These are phyloP conservation scores for Vitis rotundifolia DNA, from an alignment of 164 flowering plant species.

Conservation along the genomic window DNA sequence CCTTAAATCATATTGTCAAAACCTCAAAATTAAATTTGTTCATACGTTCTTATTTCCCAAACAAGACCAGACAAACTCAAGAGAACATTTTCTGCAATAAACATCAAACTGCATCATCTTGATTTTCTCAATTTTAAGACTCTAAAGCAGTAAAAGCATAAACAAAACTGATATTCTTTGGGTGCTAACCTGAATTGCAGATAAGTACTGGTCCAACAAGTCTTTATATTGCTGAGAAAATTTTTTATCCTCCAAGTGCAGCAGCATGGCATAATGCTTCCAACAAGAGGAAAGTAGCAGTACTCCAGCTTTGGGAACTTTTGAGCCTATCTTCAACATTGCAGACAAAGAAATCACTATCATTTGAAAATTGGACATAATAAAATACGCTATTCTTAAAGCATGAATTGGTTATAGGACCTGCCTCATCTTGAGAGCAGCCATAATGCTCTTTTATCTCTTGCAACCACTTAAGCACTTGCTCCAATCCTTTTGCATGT, in stretches of 20 bases:
- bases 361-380: slow-evolving; percentile 11
- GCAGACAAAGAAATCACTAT: slow-evolving; percentile 4
- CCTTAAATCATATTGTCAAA: no score
- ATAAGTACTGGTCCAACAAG: slow-evolving; percentile 63
- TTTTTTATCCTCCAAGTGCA: slow-evolving; percentile 60
- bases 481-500: slow-evolving; percentile 71
- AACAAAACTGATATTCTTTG: background rate
- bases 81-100: no score
- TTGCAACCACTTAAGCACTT: slow-evolving; percentile 70
- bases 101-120: no score
- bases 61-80: no score
- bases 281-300: slow-evolving; percentile 77
- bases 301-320: slow-evolving; percentile 37
- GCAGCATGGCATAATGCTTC: slow-evolving; percentile 72
- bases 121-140: no score
- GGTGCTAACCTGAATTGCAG: slow-evolving; percentile 72
- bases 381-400: background rate
- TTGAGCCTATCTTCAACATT: slow-evolving; percentile 39
- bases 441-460: slow-evolving; percentile 41
- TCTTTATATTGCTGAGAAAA: slow-evolving; percentile 45
- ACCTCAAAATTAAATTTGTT: background rate
- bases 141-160: background rate
- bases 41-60: background rate
- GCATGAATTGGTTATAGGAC: slow-evolving; percentile 32
- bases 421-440: slow-evolving; percentile 52